These are phyloP conservation scores for Agaricus subrufescens DNA, from an alignment of 768 basidiomycete genomes.

Conservation along the genomic window DNA sequence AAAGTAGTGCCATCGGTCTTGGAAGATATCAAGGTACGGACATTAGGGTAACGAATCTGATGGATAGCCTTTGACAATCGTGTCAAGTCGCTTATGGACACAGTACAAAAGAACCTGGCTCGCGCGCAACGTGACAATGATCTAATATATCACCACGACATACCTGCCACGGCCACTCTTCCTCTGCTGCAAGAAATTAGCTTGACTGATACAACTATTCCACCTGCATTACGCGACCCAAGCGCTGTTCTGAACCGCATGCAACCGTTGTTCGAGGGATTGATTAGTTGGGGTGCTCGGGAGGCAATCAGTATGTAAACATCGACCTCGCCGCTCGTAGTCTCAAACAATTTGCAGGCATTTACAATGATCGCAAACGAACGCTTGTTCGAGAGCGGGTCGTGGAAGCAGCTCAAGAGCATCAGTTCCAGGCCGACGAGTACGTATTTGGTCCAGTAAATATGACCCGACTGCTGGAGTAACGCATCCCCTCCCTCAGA, in stretches of 20 bases:
- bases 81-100: constrained; percentile 69
- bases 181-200: constrained; percentile 56
- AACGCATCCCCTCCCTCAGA: constrained; percentile 28
- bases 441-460: constrained; percentile 26
- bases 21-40: constrained; percentile 72
- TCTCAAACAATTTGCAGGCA: constrained; percentile 39
- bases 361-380: constrained; percentile 81
- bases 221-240: constrained; percentile 55
- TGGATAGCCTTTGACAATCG: constrained; percentile 8
- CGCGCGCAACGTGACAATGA: constrained; percentile 91
- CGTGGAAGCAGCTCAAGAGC: constrained; percentile 49
- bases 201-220: constrained; percentile 59
- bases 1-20: constrained; percentile 59
- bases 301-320: constrained; percentile 73
- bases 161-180: constrained; percentile 71
- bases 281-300: constrained; percentile 84
- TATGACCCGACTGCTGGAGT: not conserved
- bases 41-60: not conserved
- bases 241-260: constrained; percentile 46
- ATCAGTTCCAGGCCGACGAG: constrained; percentile 61
- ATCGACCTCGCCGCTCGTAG: not conserved
- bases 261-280: constrained; percentile 62
- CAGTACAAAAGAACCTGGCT: constrained; percentile 56
- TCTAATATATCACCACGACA: constrained; percentile 87
- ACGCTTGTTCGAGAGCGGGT: constrained; percentile 69